phyloP scores from a whole-genome alignment of 2,329 filamentous ascomycete genomes.

The Penicillium sp. region DNA sequence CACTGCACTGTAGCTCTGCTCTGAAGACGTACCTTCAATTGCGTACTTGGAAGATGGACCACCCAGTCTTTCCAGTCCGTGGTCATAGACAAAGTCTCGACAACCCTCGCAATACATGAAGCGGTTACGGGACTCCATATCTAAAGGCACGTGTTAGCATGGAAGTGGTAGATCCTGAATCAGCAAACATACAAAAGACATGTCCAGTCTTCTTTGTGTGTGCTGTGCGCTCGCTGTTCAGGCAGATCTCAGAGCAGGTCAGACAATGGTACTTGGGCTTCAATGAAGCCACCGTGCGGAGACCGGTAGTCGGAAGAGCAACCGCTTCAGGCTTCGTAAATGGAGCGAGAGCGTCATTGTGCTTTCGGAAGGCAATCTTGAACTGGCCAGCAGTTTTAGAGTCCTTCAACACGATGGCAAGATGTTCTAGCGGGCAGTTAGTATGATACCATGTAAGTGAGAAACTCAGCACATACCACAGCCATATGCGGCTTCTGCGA shows the following conservation, averaged over 20 bases:
- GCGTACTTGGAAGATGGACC: slow-evolving; percentile 17
- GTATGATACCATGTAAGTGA: slow-evolving; percentile 1
- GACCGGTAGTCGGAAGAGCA: slow-evolving; percentile 17
- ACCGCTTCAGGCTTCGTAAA: slow-evolving; percentile 23
- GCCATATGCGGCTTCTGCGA: slow-evolving; percentile 39
- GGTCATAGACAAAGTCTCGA: slow-evolving; percentile 41
- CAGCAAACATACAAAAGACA: slow-evolving; percentile 35
- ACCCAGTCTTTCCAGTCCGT: slow-evolving; percentile 36
- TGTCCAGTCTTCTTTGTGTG: slow-evolving; percentile 39
- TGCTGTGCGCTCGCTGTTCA: slow-evolving; percentile 28
- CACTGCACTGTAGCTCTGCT: neutral
- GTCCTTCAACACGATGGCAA: slow-evolving; percentile 32
- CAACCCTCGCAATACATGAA: slow-evolving; percentile 39
- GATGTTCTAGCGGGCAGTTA: slow-evolving; percentile 34
- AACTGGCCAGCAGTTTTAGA: slow-evolving; percentile 33
- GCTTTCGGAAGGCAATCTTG: slow-evolving; percentile 31
- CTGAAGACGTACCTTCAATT: slow-evolving; percentile 5
- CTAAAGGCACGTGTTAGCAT: slow-evolving; percentile 21
- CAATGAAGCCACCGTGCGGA: slow-evolving; percentile 26
- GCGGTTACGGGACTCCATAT: slow-evolving; percentile 40
- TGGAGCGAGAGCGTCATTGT: slow-evolving; percentile 28
- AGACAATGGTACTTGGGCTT: slow-evolving; percentile 41
- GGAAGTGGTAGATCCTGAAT: neutral
- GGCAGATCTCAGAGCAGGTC: slow-evolving; percentile 32
- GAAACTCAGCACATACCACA: slow-evolving; percentile 32